phyloP scores from a whole-genome alignment of 164 flowering plant species.

The Euptelea pleiosperma region DNA sequence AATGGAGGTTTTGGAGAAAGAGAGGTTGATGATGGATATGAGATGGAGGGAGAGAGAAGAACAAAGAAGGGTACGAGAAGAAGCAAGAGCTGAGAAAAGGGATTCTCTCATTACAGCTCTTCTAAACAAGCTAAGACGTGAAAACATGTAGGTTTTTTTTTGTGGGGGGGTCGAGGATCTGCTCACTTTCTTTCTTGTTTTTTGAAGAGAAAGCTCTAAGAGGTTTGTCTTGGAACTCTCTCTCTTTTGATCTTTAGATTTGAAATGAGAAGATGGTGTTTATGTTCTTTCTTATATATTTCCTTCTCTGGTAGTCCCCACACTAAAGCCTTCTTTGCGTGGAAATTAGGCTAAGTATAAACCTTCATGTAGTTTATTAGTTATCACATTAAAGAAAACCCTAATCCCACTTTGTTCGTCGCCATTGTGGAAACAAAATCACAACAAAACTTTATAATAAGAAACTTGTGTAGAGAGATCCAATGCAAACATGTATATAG shows the following conservation, averaged over 20 bases:
- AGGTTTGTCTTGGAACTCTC: slow-evolving; percentile 10
- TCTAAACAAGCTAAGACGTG: slow-evolving; percentile 66
- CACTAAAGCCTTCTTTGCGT: too few relatives aligned
- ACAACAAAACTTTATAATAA: too few relatives aligned
- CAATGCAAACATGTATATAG: too few relatives aligned
- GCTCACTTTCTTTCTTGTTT: background rate
- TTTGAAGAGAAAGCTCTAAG: background rate
- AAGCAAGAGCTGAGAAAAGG: slow-evolving; percentile 84
- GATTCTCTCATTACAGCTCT: slow-evolving; percentile 73
- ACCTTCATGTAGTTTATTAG: too few relatives aligned
- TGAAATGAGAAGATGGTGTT: background rate
- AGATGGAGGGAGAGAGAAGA: slow-evolving; percentile 89
- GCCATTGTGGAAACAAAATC: too few relatives aligned
- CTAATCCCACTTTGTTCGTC: too few relatives aligned
- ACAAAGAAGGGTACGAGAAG: slow-evolving; percentile 68
- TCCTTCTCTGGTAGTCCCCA: too few relatives aligned
- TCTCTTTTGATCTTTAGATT: background rate
- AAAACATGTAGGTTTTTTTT: slow-evolving; percentile 6
- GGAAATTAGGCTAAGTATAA: too few relatives aligned
- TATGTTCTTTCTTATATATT: too few relatives aligned
- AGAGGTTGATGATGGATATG: slow-evolving; percentile 70
- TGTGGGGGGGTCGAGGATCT: too few relatives aligned
- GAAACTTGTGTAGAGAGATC: too few relatives aligned
- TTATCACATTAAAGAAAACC: too few relatives aligned
- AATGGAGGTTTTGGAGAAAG: slow-evolving; percentile 76